Conservation (phyloP, 306 rosid genomes). For the Lathyrus aphaca region DNA sequence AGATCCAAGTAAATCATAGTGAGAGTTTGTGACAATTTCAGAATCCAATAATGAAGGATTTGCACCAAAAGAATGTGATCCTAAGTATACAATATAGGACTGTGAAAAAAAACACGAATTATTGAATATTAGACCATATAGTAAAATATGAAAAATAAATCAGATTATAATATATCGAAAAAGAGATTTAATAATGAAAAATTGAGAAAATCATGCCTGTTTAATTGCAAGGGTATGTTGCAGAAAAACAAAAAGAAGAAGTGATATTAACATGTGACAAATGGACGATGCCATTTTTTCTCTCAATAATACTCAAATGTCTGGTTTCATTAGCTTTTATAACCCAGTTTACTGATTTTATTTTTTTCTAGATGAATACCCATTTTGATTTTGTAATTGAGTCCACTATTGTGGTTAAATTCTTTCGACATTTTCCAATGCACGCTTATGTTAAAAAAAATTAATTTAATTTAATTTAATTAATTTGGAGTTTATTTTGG, state of each 20-base stretch:
- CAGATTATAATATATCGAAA: not conserved
- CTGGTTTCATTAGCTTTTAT: constrained; percentile 7
- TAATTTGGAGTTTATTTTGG: too few species aligned
- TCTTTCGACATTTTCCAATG: not conserved
- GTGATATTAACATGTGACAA: constrained; percentile 31
- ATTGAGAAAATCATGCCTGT: constrained; percentile 43
- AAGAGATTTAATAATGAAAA: not conserved
- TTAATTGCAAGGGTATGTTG: constrained; percentile 46
- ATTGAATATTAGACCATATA: not conserved
- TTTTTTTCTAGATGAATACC: not conserved
- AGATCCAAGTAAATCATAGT: constrained; percentile 58
- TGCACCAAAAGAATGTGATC: constrained; percentile 49
- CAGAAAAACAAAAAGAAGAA: constrained; percentile 43
- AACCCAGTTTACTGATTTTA: not conserved
- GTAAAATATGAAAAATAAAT: not conserved
- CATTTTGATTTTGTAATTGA: not conserved
- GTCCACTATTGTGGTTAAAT: not conserved
- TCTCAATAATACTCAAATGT: not conserved
- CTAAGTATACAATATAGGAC: constrained; percentile 79
- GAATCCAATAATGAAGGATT: constrained; percentile 33
- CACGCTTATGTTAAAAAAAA: not conserved
- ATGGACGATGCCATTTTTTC: constrained; percentile 39
- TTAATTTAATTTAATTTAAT: not conserved
- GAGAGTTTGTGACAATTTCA: constrained; percentile 43
- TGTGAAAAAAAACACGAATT: constrained; percentile 32